These are phyloP conservation scores for Peronospora farinosa DNA, from an alignment of 352 stramenopile genomes.

Conservation along the genomic window DNA sequence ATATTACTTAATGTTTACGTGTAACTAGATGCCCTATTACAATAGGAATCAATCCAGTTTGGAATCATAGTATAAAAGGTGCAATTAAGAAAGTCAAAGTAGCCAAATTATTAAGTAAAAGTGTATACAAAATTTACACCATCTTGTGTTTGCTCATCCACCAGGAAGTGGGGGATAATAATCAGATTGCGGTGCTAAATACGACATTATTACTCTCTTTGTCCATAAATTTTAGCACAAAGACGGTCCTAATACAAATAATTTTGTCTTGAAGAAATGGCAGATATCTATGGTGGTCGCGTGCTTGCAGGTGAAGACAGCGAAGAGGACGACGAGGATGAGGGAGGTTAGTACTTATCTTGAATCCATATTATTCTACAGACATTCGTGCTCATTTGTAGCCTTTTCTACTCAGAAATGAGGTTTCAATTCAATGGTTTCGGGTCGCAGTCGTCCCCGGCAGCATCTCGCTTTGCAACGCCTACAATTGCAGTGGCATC, in stretches of 20 bases:
- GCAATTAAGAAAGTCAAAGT: no score
- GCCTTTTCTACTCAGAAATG: slow-evolving; percentile 25
- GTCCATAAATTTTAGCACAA: background rate
- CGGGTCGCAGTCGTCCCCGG: slow-evolving; percentile 15
- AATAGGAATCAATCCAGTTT: no score
- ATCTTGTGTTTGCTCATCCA: no score
- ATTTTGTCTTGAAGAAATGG: slow-evolving; percentile 25
- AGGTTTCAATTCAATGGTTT: slow-evolving; percentile 49
- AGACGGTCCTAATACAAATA: background rate
- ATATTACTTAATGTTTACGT: no score
- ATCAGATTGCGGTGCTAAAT: no score
- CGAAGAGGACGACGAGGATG: slow-evolving; percentile 71
- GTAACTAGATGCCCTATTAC: no score
- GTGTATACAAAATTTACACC: no score
- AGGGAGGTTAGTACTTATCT: slow-evolving; percentile 24
- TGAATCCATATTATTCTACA: background rate
- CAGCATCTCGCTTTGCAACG: slow-evolving; percentile 26
- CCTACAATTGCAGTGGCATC: slow-evolving; percentile 24
- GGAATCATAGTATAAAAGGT: no score
- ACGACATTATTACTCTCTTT: no score
- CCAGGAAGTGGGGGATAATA: no score
- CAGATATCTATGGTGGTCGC: slow-evolving; percentile 51
- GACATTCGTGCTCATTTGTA: background rate
- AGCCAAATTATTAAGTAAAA: no score
- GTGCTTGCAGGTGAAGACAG: slow-evolving; percentile 75